Conservation (phyloP, 2,329 filamentous ascomycete genomes). For the Fusarium odoratissimum region DNA sequence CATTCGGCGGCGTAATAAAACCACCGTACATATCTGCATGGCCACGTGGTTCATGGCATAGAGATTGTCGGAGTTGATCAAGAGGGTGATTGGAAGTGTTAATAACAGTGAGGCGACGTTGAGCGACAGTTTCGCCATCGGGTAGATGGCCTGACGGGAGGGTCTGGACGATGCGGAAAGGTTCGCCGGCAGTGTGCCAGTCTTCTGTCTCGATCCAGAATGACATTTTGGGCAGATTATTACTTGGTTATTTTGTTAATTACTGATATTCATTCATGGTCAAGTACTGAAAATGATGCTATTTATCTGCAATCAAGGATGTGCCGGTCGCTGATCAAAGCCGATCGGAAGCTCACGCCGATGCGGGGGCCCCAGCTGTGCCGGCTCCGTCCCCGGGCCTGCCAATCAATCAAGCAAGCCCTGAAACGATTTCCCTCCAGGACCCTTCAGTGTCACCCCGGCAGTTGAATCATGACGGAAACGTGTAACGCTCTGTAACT, state of each 20-base stretch:
- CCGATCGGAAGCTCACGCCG: background rate
- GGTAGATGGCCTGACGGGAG: constrained; percentile 17
- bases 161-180: constrained; percentile 39
- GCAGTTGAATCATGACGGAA: constrained; percentile 21
- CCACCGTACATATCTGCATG: constrained; percentile 45
- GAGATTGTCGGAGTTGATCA: constrained; percentile 21
- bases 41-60: constrained; percentile 33
- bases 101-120: constrained; percentile 7
- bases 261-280: accelerated
- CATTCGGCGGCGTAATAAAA: constrained; percentile 41
- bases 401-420: background rate
- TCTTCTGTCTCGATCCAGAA: constrained; percentile 44
- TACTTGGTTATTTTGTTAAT: background rate
- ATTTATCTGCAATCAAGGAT: background rate
- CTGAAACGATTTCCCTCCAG: background rate
- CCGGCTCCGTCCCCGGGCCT: background rate
- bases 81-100: constrained; percentile 8
- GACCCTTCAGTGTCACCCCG: background rate
- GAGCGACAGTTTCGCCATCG: background rate
- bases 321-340: background rate
- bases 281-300: background rate
- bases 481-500: background rate
- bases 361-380: background rate
- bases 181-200: constrained; percentile 45
- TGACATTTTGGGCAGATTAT: background rate